phyloP scores from a whole-genome alignment of 2,329 filamentous ascomycete genomes.

The Fusarium transvaalense region DNA sequence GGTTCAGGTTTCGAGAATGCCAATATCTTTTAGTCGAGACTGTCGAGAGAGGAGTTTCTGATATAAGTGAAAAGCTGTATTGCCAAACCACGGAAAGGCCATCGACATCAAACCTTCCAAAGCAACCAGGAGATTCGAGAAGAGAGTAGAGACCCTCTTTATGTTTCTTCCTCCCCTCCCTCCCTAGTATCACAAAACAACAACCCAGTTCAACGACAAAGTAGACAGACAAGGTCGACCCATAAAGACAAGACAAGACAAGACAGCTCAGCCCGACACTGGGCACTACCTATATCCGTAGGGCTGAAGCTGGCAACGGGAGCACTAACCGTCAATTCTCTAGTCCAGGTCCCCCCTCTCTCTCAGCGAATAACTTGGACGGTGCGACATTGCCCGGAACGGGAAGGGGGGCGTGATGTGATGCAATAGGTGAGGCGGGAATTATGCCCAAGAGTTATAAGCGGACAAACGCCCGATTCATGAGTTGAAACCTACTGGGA shows the following conservation, averaged over 20 bases:
- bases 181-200: constrained; percentile 14
- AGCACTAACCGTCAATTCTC: constrained; percentile 1
- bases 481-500: not conserved
- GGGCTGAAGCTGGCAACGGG: constrained; percentile 21
- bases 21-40: not conserved
- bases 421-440: constrained; percentile 10
- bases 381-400: constrained; percentile 11
- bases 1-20: not conserved
- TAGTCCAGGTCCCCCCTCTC: not conserved
- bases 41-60: not conserved
- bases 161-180: constrained; percentile 9
- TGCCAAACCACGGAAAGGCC: not conserved
- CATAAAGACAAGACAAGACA: not conserved
- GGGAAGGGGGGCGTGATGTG: not conserved
- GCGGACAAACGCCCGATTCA: not conserved
- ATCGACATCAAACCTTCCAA: not conserved
- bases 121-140: not conserved
- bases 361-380: constrained; percentile 1
- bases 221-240: not conserved
- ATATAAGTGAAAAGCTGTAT: not conserved
- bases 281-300: constrained; percentile 2
- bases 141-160: constrained; percentile 24
- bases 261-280: not conserved
- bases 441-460: not conserved
- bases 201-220: not conserved